Evolutionary conservation across 1,139 yeast genomes (phyloP).

Genomic region (Candida pseudoviswanathii): DNA sequence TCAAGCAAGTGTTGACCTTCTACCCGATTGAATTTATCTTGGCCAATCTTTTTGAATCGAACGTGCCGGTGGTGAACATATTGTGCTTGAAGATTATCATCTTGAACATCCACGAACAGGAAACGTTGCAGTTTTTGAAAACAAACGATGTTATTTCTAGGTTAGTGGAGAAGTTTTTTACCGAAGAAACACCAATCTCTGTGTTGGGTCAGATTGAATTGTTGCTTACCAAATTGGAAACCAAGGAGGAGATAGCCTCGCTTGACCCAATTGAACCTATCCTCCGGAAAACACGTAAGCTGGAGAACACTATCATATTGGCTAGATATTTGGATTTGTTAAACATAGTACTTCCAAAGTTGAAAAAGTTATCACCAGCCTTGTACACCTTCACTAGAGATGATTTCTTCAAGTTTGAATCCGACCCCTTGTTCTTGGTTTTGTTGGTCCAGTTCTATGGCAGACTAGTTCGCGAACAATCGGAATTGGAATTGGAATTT

Average conservation of each 20-base stretch:
- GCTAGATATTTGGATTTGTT: slow-evolving; percentile 29
- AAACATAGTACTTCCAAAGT: slow-evolving; percentile 13
- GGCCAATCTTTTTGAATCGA: slow-evolving; percentile 15
- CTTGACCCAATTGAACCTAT: slow-evolving; percentile 10
- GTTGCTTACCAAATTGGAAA: slow-evolving; percentile 15
- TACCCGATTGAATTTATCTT: slow-evolving; percentile 27
- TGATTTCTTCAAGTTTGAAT: slow-evolving; percentile 19
- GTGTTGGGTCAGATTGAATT: slow-evolving; percentile 24
- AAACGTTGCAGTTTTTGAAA: slow-evolving; percentile 19
- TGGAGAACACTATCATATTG: slow-evolving; percentile 19
- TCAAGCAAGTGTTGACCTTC: slow-evolving; percentile 20
- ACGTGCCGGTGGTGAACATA: slow-evolving; percentile 16
- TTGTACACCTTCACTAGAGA: slow-evolving; percentile 16
- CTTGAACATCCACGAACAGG: slow-evolving; percentile 19
- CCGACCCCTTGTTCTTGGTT: slow-evolving; percentile 30
- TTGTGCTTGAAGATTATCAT: slow-evolving; percentile 25
- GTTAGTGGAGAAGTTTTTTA: slow-evolving; percentile 12
- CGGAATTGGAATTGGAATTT: slow-evolving; percentile 15
- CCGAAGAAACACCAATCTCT: slow-evolving; percentile 13
- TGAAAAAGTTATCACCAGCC: slow-evolving; percentile 6
- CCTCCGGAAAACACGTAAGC: slow-evolving; percentile 12
- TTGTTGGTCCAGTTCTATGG: slow-evolving; percentile 32
- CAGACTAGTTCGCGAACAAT: slow-evolving; percentile 18
- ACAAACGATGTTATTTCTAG: slow-evolving; percentile 12
- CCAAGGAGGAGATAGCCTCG: slow-evolving; percentile 10